Evolutionary conservation across 805 yeast species (phyloP), one percentile per base, ranked within the genome.

Genomic region (Helenozyma rhizophorensis): DNA sequence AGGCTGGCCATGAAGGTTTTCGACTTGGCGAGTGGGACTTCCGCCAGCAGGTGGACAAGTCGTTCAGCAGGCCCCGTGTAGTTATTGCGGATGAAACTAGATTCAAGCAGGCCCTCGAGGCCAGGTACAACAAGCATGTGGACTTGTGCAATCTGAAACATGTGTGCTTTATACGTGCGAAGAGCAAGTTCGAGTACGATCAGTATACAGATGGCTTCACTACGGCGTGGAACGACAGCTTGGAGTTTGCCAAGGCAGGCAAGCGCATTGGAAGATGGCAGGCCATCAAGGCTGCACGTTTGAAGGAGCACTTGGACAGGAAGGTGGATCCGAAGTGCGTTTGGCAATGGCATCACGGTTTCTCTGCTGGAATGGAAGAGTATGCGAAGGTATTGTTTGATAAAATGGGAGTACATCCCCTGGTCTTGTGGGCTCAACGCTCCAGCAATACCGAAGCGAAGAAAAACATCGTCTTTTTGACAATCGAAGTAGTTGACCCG

Each of bases 21-120:
- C n/a, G n/a, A n/a, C n/a, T n/a, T n/a, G 97, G 97, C 11, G 97
- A 87, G 60, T 90, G 97, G 97, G 97, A 93, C 30, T 81, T 86
- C 59, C 69, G 72, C 15, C 83, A 87, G 23, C 85, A 84, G 88
- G 63, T 71, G 14, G 78, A 80, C 14, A 60, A 62, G 33, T 46
- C 49, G 5, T 56, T 62, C 24, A 30, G 33, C 10, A 37, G 49
- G 3, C 47, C 54, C 23, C 43, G 41, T 21, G 49, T 50, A 14
- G 37, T 45, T 3, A 26, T 62, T 1, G 80, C 82, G 1, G 57
- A 54, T 14, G 57, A 65, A 14, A 51, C 58, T 4, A 61, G 59
- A 9, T 64, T 72, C 37, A 66, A 72, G n/a, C 58, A 62, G 14
- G 52, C 51, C 2, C 51, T 69, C 39, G 54, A 62, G 19, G 40